Percentiles rank a stretch among this genome's conserved stretches.
Evolutionary conservation across 2,329 filamentous ascomycete genomes (phyloP).

Genomic region (Cercospora citrullina): DNA sequence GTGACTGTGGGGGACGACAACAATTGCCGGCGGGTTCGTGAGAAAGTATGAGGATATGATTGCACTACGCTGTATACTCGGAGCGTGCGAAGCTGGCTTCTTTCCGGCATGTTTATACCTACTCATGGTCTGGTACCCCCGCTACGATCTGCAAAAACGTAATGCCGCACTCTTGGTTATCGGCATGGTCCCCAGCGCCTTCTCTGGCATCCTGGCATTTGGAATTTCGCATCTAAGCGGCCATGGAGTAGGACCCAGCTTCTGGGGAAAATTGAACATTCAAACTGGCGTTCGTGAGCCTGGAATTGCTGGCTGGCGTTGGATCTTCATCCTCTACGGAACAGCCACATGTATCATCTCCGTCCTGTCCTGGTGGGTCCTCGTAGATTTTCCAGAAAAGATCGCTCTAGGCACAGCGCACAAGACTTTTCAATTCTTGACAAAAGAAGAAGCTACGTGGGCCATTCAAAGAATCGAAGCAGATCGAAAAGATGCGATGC

Average conservation of each 20-base stretch:
- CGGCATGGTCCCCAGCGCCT: conserved; percentile 48
- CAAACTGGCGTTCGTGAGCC: not conserved
- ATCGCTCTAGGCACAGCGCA: conserved; percentile 5
- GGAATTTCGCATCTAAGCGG: conserved; percentile 47
- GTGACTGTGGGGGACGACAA: conserved; percentile 3
- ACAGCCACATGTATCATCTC: conserved; percentile 4
- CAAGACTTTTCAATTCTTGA: conserved; percentile 7
- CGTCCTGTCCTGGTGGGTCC: conserved; percentile 2
- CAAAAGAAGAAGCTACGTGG: conserved; percentile 17
- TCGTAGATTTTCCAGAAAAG: conserved; percentile 22
- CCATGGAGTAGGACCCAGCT: conserved; percentile 6
- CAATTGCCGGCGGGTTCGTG: conserved; percentile 30
- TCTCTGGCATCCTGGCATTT: conserved; percentile 53
- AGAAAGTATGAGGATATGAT: conserved; percentile 32
- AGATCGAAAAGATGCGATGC: conserved; percentile 19
- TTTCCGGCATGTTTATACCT: conserved; percentile 41
- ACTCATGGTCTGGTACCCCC: conserved; percentile 50
- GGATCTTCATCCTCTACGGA: conserved; percentile 22
- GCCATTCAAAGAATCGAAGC: conserved; percentile 15
- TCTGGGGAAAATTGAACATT: conserved; percentile 36
- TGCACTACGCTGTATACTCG: conserved; percentile 30
- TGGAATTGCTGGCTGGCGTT: conserved; percentile 27
- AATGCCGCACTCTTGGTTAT: conserved; percentile 29
- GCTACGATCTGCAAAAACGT: conserved; percentile 43
- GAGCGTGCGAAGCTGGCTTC: conserved; percentile 32